Evolutionary conservation across 257 asterid genomes (phyloP).

Genomic region (Plectranthus barbatus): DNA sequence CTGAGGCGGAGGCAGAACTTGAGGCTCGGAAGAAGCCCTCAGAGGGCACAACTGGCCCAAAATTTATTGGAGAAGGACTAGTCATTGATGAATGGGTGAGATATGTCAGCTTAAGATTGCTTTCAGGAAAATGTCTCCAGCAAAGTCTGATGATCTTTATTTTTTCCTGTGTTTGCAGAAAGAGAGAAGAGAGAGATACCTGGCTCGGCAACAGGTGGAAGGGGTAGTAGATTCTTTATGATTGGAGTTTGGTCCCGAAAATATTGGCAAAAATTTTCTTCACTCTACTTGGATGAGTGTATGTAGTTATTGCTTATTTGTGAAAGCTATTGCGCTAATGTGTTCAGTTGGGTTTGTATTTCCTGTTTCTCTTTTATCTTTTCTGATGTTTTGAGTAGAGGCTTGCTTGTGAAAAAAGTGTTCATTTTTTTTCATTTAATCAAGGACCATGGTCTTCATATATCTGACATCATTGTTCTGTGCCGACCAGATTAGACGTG

Average conservation of each 20-base stretch:
- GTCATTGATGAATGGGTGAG: constrained; percentile 93
- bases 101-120: background rate
- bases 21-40: constrained; percentile 77
- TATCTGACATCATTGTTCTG: background rate
- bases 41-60: constrained; percentile 67
- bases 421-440: too few species aligned
- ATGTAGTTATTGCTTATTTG: constrained; percentile 15
- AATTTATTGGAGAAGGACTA: too few species aligned
- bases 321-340: constrained; percentile 16
- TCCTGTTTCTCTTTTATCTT: background rate
- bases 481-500: constrained; percentile 6
- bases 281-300: constrained; percentile 18
- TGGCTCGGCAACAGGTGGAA: constrained; percentile 86
- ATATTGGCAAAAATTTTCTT: constrained; percentile 8
- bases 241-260: constrained; percentile 15
- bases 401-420: too few species aligned
- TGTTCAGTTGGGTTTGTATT: constrained; percentile 8
- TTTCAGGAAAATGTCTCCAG: background rate
- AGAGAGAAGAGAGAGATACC: constrained; percentile 94
- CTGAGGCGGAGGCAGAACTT: constrained; percentile 82
- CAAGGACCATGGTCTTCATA: too few species aligned
- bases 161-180: constrained; percentile 40
- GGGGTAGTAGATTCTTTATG: constrained; percentile 65
- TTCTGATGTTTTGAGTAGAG: too few species aligned
- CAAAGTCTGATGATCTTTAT: background rate